These are phyloP conservation scores for Cairneyella variabilis DNA, from an alignment of 495 filamentous ascomycete species.

Conservation along the genomic window DNA sequence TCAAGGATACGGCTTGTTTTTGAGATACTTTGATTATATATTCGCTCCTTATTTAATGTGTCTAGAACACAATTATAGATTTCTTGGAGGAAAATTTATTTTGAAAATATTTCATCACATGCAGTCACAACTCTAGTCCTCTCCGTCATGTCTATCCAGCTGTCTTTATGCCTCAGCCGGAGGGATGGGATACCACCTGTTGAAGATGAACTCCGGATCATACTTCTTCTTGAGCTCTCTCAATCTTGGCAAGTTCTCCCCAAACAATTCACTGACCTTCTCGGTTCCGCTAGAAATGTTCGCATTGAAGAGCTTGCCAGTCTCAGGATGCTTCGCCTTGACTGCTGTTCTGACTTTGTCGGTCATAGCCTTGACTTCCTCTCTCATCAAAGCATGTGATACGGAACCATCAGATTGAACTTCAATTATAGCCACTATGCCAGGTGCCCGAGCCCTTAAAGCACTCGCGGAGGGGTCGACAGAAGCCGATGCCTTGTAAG, in stretches of 20 bases:
- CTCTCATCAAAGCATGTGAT: background rate
- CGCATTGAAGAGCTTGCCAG: slow-evolving; percentile 30
- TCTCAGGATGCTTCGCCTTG: background rate
- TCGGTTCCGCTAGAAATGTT: slow-evolving; percentile 33
- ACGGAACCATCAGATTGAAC: slow-evolving; percentile 4
- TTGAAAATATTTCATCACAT: too few relatives aligned
- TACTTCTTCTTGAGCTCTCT: slow-evolving; percentile 48
- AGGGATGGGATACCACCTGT: slow-evolving; percentile 29
- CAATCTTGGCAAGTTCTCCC: slow-evolving; percentile 41
- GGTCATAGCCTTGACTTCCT: slow-evolving; percentile 13
- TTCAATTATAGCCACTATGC: slow-evolving; percentile 1
- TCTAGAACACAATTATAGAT: too few relatives aligned
- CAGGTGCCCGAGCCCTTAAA: background rate
- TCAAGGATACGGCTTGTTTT: too few relatives aligned
- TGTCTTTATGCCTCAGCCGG: slow-evolving; percentile 10
- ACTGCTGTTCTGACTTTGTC: slow-evolving; percentile 3
- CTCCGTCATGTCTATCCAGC: too few relatives aligned
- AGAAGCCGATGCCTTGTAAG: background rate
- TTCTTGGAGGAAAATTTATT: too few relatives aligned
- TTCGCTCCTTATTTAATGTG: too few relatives aligned
- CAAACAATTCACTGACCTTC: slow-evolving; percentile 35
- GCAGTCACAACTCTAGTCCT: too few relatives aligned
- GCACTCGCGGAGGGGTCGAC: slow-evolving; percentile 9
- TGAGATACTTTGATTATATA: too few relatives aligned
- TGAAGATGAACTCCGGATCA: slow-evolving; percentile 51